Percentiles rank a stretch among this genome's conserved stretches.
phyloP scores from a whole-genome alignment of 306 rosid species.

The Aeschynomene evenia region DNA sequence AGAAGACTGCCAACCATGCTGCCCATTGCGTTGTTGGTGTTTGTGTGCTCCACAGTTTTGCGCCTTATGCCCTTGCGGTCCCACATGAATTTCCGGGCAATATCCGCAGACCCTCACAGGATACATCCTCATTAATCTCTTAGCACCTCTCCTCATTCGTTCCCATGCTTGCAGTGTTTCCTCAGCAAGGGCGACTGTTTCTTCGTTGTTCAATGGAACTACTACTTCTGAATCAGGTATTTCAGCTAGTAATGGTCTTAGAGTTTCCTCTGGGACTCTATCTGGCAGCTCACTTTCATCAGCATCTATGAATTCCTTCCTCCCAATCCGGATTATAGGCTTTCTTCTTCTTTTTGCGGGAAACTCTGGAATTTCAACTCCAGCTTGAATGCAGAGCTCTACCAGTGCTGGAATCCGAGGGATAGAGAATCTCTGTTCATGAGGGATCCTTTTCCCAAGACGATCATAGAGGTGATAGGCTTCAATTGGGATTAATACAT shows the following conservation, averaged over 20 bases:
- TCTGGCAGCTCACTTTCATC: constrained; percentile 95
- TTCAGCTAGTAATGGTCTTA: constrained; percentile 53
- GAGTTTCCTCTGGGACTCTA: constrained; percentile 42
- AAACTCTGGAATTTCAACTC: constrained; percentile 67
- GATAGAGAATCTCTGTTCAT: constrained; percentile 70
- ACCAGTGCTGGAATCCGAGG: constrained; percentile 85
- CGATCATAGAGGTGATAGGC: constrained; percentile 85
- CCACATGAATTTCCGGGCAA: constrained; percentile 90
- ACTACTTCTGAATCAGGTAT: constrained; percentile 59
- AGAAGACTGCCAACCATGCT: constrained; percentile 94
- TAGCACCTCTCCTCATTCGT: constrained; percentile 73
- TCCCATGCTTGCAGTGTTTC: constrained; percentile 85
- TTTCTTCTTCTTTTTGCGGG: constrained; percentile 92
- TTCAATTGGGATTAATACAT: constrained; percentile 71
- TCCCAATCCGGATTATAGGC: constrained; percentile 74
- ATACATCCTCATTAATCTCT: constrained; percentile 73
- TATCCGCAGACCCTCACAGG: constrained; percentile 90
- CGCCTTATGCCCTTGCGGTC: constrained; percentile 81
- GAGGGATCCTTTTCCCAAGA: constrained; percentile 73
- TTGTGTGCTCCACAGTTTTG: constrained; percentile 92
- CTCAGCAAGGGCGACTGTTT: constrained; percentile 56
- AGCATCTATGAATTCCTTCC: constrained; percentile 78
- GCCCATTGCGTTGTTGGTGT: constrained; percentile 98
- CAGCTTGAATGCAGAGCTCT: constrained; percentile 96
- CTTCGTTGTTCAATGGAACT: constrained; percentile 49